Evolutionary conservation across 1,139 yeast species (phyloP).

Genomic region (Hansenula lynferdii): DNA sequence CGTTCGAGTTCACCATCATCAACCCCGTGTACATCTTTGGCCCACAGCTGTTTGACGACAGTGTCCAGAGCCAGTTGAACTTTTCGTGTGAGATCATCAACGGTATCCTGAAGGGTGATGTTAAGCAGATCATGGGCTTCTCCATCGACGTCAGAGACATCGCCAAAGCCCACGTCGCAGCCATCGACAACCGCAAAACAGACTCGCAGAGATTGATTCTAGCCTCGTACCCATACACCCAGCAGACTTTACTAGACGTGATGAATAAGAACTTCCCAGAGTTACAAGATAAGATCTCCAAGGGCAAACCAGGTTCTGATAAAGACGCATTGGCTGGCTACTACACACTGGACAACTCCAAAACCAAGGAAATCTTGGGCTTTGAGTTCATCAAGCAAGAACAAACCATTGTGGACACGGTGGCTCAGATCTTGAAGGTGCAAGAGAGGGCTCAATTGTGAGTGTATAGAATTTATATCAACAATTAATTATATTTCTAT

Average conservation of each 20-base stretch:
- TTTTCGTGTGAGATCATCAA: constrained; percentile 24
- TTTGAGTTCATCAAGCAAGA: constrained; percentile 30
- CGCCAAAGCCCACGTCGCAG: constrained; percentile 44
- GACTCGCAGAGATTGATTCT: constrained; percentile 25
- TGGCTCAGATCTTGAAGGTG: constrained; percentile 29
- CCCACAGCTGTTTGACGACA: constrained; percentile 32
- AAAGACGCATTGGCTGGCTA: not conserved
- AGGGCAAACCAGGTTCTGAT: constrained; percentile 10
- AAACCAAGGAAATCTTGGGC: constrained; percentile 30
- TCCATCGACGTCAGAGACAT: constrained; percentile 50
- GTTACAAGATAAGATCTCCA: constrained; percentile 27
- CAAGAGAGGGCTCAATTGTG: not conserved
- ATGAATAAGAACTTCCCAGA: constrained; percentile 30
- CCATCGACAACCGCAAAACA: not conserved
- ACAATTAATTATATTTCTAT: too few species aligned
- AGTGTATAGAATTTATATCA: not conserved
- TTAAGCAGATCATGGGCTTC: constrained; percentile 8
- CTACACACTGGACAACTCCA: constrained; percentile 24
- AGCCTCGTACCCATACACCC: constrained; percentile 25
- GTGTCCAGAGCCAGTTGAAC: constrained; percentile 31
- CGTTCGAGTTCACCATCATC: constrained; percentile 31
- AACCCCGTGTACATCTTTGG: constrained; percentile 45
- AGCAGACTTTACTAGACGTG: constrained; percentile 28
- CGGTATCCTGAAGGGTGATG: constrained; percentile 17
- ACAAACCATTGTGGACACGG: constrained; percentile 34